Evolutionary conservation across 2,329 filamentous ascomycete genomes (phyloP), one percentile per base, ranked within the genome.

Genomic region (Aspergillus brasiliensis): DNA sequence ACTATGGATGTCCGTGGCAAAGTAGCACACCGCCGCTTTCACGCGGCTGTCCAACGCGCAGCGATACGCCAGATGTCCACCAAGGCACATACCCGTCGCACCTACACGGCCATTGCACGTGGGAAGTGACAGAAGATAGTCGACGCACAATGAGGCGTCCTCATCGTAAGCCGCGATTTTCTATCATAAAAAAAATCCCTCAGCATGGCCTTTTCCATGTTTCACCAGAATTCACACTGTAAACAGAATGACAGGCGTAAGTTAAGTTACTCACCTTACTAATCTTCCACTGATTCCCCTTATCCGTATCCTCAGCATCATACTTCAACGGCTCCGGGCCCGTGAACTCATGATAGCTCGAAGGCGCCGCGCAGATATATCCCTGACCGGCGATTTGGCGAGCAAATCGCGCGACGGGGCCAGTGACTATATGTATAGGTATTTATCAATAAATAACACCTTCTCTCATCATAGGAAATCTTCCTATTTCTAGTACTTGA

Each of bases 271-370:
- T 63, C 71, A 87, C 89, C 83, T 96, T 96, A 66, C 84, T 83
- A 62, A 95, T 83, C 75, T 97, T 97, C 84, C 87, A 96, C 61
- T 86, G 84, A 74, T 97, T 98, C 23, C 94, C 93, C 46, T 86
- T 82, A 74, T 97, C 91, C 0, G 94, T 98, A 55, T 95, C 93
- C 2, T 90, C 89, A 0, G 83, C 91, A 72, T 97, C 91, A 75
- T 97, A 97, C 52, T 90, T 86, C 42, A 97, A 82, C 10, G 93
- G 82, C 70, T 94, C 91, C 0, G 92, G 91, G 4, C 90, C 90
- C 1, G 88, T 91, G 78, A 97, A 97, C 77, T 97, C 93, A 74
- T 97, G 93, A 78, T 97, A 97, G 31, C 89, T 93, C 37, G 91
- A 95, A 0, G 92, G 92, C 0, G 92, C 92, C 8, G 91, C 93